Evolutionary conservation across 1,284 basidiomycete genomes (phyloP), one percentile per base, ranked within the genome.

Genomic region (Peniophora sp.): DNA sequence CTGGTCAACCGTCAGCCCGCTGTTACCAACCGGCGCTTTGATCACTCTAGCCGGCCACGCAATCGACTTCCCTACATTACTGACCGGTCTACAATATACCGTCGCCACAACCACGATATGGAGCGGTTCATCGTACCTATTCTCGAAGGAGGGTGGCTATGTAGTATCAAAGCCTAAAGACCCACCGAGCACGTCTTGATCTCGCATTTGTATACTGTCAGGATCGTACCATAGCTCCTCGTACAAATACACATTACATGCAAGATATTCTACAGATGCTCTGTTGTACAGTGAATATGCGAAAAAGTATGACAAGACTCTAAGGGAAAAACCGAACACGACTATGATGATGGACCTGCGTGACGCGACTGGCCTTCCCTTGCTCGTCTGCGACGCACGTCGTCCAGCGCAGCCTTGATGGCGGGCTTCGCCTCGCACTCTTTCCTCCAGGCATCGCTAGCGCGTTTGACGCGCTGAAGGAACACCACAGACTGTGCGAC

Each of bases 71-170:
- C 96, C 9, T 70, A 77, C 44, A 80, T 6, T 43, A 12, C 45
- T 50, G 3, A 27, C 47, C 23, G 45, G 45, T 35, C 44, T 45
- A 5, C 44, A 45, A 65, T 89, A 79, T 77, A 73, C 85, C 1
- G 93, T 97, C 0, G 93, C 87, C 0, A 78, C 78, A 2, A 97
- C 96, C 3, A 98, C 96, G 0, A 73, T 97, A 24, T 92, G 86
- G 84, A 96, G 92, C 58, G 96, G 96, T 1, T 60, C 94, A 47
- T 92, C 92, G 22, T 98, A 98, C 62, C 62, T 96, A 1, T 89
- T 90, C 58, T 79, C 79, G 9, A 81, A 80, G 55, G 71, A 84
- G 50, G 86, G 85, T 0, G 81, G 90, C 23, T 55, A 51, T 32
- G 48, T 58, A 8, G 20, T 58, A 10, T 55, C 55, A 19, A 47